Evolutionary conservation across 23 red algal genomes (phyloP).

Genomic region (Chondrus crispus): DNA sequence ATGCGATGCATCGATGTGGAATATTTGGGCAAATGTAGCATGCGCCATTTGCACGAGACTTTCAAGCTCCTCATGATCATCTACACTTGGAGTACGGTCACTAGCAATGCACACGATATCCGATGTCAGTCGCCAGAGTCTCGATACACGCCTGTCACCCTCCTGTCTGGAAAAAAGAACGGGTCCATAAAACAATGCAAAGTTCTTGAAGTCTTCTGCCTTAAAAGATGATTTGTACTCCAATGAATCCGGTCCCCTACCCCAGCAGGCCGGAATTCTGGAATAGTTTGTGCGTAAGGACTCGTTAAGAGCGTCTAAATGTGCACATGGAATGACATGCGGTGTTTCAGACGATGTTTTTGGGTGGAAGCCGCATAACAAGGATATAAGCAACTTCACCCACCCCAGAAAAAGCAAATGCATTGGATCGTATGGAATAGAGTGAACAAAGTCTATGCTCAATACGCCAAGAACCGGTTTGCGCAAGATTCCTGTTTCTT

Average conservation of each 20-base stretch:
- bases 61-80: neutral
- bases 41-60: neutral
- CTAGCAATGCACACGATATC: neutral
- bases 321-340: too few relatives aligned
- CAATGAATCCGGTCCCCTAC: neutral
- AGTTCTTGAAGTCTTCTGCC: neutral
- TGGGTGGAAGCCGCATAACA: neutral
- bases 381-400: neutral
- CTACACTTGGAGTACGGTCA: neutral
- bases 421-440: slow-evolving; percentile 4
- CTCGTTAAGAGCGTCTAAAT: too few relatives aligned
- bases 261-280: neutral
- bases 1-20: neutral
- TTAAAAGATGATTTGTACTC: neutral
- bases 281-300: neutral
- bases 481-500: neutral
- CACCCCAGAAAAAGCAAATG: neutral
- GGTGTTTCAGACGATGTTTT: too few relatives aligned
- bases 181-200: neutral
- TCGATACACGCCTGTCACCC: neutral
- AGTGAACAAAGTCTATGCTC: neutral
- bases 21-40: neutral
- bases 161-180: neutral
- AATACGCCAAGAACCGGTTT: neutral
- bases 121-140: neutral